phyloP scores from a whole-genome alignment of 257 asterid genomes.

The Solanum acaule region DNA sequence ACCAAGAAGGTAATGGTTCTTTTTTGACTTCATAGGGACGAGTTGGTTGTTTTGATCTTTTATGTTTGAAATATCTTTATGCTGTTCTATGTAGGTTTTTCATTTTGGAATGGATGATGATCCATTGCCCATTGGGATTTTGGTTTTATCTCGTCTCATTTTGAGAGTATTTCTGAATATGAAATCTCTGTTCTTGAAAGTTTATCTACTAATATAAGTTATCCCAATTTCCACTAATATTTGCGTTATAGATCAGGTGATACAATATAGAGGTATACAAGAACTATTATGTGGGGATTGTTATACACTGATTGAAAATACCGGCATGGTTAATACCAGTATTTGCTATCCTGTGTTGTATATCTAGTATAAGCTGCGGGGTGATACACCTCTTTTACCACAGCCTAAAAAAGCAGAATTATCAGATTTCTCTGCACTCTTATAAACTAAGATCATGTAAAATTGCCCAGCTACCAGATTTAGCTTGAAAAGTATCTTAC shows the following conservation, averaged over 20 bases:
- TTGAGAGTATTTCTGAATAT: background rate
- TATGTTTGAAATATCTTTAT: background rate
- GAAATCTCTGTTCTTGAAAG: background rate
- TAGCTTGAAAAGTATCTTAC: background rate
- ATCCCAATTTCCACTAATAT: background rate
- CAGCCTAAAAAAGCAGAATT: background rate
- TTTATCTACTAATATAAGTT: background rate
- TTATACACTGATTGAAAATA: background rate
- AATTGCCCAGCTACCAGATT: background rate
- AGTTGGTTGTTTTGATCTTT: background rate
- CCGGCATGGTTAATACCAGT: background rate
- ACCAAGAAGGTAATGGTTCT: conserved; percentile 38
- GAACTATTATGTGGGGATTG: background rate
- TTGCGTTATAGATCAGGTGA: background rate
- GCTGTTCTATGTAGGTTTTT: background rate
- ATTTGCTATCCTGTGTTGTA: background rate
- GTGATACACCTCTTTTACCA: background rate
- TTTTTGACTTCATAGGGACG: background rate
- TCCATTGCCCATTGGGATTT: background rate
- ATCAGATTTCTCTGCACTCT: background rate
- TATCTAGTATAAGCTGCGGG: background rate
- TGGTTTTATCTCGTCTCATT: too few species aligned
- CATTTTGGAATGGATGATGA: background rate
- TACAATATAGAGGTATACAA: background rate
- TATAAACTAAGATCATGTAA: background rate